Percentiles rank a stretch among this genome's conserved stretches.
These are phyloP conservation scores for Trichosporon sp. DNA, from an alignment of 1,284 basidiomycete genomes.

Conservation along the genomic window DNA sequence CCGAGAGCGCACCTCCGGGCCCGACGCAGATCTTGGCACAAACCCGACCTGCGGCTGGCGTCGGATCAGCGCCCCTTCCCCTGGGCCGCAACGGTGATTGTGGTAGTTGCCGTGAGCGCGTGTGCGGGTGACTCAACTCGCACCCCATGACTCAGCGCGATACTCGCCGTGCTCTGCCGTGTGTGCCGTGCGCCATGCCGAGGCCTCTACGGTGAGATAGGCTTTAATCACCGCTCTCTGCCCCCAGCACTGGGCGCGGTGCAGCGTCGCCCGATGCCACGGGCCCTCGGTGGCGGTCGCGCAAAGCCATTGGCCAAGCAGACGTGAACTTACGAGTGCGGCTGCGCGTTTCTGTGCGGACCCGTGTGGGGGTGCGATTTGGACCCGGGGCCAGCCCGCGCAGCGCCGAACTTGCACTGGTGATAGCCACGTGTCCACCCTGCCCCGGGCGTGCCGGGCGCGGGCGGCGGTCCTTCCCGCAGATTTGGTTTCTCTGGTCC, in stretches of 20 bases:
- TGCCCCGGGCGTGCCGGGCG: background rate
- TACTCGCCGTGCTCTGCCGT: background rate
- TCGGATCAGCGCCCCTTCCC: background rate
- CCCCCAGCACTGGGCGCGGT: too few species aligned
- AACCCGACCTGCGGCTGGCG: background rate
- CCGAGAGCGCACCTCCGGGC: background rate
- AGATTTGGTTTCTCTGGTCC: background rate
- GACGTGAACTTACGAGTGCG: background rate
- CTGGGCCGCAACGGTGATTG: background rate
- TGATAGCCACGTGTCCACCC: background rate
- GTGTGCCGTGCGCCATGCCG: background rate
- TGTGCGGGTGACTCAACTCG: background rate
- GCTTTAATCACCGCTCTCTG: slow-evolving; percentile 1
- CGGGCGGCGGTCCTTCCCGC: background rate
- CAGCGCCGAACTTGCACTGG: background rate
- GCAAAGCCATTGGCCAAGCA: background rate
- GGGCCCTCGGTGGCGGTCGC: background rate
- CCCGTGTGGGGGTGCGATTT: too few species aligned
- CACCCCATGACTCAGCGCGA: background rate
- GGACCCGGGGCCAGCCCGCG: background rate
- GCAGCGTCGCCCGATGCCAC: background rate
- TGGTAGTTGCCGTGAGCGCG: background rate
- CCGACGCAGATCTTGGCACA: slow-evolving; percentile 1
- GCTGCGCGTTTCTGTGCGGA: background rate
- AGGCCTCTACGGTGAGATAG: background rate